Conservation (phyloP, 352 stramenopile species). For the Pythium folliculosum region DNA sequence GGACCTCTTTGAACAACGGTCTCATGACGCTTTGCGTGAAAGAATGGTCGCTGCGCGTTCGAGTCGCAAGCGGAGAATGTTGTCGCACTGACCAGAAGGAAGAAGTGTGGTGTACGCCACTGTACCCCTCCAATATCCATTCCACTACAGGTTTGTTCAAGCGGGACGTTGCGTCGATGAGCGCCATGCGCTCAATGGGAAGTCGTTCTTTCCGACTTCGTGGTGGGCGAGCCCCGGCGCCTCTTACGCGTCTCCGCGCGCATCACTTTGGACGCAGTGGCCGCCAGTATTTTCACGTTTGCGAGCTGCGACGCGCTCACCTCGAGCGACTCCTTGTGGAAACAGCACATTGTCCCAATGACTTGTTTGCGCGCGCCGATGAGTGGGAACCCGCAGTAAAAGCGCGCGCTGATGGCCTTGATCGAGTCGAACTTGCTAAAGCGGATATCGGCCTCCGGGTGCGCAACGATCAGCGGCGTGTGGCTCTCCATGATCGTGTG, state of each 20-base stretch:
- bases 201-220: no score
- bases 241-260: not conserved
- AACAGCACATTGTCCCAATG: conserved; percentile 60
- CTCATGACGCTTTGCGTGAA: no score
- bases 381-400: conserved; percentile 71
- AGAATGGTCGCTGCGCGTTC: no score
- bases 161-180: no score
- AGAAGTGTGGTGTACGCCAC: no score
- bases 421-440: conserved; percentile 31
- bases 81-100: no score
- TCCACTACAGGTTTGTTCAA: no score
- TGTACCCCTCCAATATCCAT: no score
- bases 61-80: no score
- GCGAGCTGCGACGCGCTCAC: conserved; percentile 55
- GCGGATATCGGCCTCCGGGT: conserved; percentile 29
- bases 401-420: conserved; percentile 41
- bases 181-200: no score
- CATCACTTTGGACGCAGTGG: conserved; percentile 12
- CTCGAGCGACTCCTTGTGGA: conserved; percentile 37
- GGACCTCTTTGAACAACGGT: no score
- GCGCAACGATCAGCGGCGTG: not conserved
- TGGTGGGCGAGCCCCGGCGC: no score
- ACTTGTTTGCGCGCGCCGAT: conserved; percentile 37
- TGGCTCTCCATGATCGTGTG: not conserved
- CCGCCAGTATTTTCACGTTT: conserved; percentile 46